Evolutionary conservation across 1,284 basidiomycete genomes (phyloP), one percentile per base, ranked within the genome.

Genomic region (Ceratobasidium sp.): DNA sequence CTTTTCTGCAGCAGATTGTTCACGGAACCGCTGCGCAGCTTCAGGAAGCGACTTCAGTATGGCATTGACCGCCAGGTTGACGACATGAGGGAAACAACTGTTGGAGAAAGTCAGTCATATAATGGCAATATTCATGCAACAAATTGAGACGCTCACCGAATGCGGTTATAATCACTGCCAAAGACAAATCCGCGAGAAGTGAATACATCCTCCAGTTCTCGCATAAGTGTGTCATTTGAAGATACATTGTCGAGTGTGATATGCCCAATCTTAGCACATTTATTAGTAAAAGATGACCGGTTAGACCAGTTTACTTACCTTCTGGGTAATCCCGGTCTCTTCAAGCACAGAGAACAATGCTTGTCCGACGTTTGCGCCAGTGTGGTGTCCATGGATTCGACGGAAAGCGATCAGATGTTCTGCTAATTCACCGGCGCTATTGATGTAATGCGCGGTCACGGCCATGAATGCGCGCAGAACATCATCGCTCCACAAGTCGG

Each of bases 191-290:
- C 63, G 15, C 17, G 63, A 45, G 50, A 24, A n/a, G n/a, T 31
- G 22, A 75, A 57, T 2, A 60, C 65, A 17, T 6, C 19, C 48
- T 50, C 74, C 22, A 75, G 41, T 24, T 67, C 54, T 15, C 27
- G 29, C 74, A 75, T 75, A 19, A 75, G 31, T 22, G 74, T 75
- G 44, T 75, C 27, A 27, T 71, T 69, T 41, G 56, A 33, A 14
- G 65, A 69, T 7, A 65, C 74, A 48, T 75, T 75, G 36, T 75
- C 74, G 29, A 67, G 48, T n/a, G 74, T 75, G 47, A 66, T 69
- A 29, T 51, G 27, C 36, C 4, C 36, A 11, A 24, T 27, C 4
- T 24, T 22, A 33, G 8, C 29, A 14, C 19, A 66, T 50, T 41
- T 51, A 27, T 9, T 17, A 50, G n/a, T n/a, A 17, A 7, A 15